Base-by-base conservation (phyloP, 164 flowering plant species). In the Brasenia schreberi region DNA sequence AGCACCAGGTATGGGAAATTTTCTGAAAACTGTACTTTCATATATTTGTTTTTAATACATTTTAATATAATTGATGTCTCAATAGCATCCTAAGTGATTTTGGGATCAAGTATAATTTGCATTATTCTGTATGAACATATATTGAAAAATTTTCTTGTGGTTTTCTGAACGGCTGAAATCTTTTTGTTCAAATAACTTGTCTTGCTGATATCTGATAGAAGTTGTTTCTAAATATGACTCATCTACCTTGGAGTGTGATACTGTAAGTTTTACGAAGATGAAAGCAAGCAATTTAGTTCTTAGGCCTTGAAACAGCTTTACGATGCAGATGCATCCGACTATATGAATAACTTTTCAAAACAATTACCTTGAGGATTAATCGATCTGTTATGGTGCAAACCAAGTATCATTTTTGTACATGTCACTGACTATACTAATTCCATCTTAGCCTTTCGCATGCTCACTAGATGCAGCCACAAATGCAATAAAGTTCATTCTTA, bases 1-100 rank as follows among this genome's bases (percentile, higher is more conserved):
- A 63, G 83, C 97, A 60, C 96, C 96, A 77, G 97, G 97, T 91
- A 33, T 33, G 4, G 2, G 77, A 59, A 43, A 5, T 18, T 18
- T 9, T 66, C 16, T 56, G 63, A 45, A 5, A 16, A 23, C n/a
- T 14, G 6, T 9, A 9, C 0, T 62, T 19, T 11, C 10, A 16
- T 14, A 6, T 17, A 4, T 16, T 14, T 62, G 12, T 2, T 62
- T 4, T 17, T 19, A 62, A 11, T 19, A 9, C 19, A 62, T 33
- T 33, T 1, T 62, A 14, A 19, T 5, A 17, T 62, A 16, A 9
- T 19, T n/a, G 12, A 62, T 62, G 12, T 19, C 10, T 3, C 17
- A 62, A 62, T 5, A 9, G 12, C 12, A 19, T 19, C 18, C 11
- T 62, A 62, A 16, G 2, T n/a, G 18, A 19, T 62, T 16, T 9